These are phyloP conservation scores for Combretum micranthum DNA, from an alignment of 345 rosid genomes.

Conservation along the genomic window DNA sequence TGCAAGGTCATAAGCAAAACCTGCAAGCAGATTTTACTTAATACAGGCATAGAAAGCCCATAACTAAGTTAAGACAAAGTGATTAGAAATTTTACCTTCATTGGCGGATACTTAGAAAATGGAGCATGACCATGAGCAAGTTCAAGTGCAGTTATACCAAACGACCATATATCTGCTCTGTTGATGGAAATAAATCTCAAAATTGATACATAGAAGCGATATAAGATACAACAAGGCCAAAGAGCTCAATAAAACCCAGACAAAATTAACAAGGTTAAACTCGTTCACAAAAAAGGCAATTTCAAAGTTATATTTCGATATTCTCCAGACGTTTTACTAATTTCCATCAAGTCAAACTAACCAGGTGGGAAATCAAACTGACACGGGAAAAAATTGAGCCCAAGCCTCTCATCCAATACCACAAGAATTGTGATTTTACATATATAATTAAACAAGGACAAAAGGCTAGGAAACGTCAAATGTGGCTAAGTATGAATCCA, in stretches of 20 bases:
- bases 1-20: conserved; percentile 98
- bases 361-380: too few relatives aligned
- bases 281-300: too few relatives aligned
- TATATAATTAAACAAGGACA: not conserved
- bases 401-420: too few relatives aligned
- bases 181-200: conserved; percentile 8
- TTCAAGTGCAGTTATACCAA: conserved; percentile 98
- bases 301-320: too few relatives aligned
- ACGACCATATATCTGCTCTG: conserved; percentile 99
- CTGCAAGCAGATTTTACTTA: conserved; percentile 22
- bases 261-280: too few relatives aligned
- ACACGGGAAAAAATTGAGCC: too few relatives aligned
- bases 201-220: too few relatives aligned
- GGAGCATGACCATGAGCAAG: conserved; percentile 99
- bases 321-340: too few relatives aligned
- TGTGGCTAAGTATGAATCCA: conserved; percentile 15
- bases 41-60: too few relatives aligned
- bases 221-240: too few relatives aligned
- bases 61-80: not conserved
- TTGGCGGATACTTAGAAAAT: conserved; percentile 96
- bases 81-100: conserved; percentile 59
- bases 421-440: not conserved
- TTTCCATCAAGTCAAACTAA: too few relatives aligned
- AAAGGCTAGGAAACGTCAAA: not conserved
- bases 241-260: too few relatives aligned